Conservation (phyloP, 768 basidiomycete species). For the Brasilioporus rufonigricans region DNA sequence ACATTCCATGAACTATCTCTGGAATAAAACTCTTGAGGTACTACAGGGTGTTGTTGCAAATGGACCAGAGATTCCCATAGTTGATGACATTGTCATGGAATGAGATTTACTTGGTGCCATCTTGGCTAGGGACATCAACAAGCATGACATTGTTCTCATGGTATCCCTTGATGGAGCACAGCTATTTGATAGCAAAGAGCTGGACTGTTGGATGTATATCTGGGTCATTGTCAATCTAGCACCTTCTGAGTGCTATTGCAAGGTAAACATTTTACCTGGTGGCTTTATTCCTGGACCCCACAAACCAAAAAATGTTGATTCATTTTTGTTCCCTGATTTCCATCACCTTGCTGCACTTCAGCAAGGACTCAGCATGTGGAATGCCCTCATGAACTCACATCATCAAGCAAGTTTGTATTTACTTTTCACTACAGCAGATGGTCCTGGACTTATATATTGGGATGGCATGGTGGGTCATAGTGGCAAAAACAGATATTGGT, state of each 20-base stretch:
- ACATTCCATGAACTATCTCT: not conserved
- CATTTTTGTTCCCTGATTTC: no score
- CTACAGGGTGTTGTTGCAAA: not conserved
- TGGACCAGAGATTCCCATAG: not conserved
- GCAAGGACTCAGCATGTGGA: not conserved
- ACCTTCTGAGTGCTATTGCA: not conserved
- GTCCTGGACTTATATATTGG: no score
- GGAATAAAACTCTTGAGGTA: not conserved
- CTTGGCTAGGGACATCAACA: not conserved
- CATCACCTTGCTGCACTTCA: not conserved
- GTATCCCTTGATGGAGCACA: not conserved
- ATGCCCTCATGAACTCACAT: not conserved
- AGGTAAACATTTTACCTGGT: not conserved
- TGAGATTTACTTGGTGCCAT: not conserved
- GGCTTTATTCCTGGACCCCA: not conserved
- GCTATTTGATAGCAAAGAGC: not conserved
- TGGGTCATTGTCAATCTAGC: not conserved
- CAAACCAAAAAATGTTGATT: not conserved
- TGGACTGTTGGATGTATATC: not conserved
- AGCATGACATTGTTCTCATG: not conserved
- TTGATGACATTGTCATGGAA: not conserved
- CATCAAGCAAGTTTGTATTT: not conserved
- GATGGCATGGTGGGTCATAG: no score
- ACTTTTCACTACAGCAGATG: not conserved
- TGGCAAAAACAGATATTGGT: not conserved